Evolutionary conservation across 208 protist species (phyloP).

Genomic region (Wallacemonas sp.): DNA sequence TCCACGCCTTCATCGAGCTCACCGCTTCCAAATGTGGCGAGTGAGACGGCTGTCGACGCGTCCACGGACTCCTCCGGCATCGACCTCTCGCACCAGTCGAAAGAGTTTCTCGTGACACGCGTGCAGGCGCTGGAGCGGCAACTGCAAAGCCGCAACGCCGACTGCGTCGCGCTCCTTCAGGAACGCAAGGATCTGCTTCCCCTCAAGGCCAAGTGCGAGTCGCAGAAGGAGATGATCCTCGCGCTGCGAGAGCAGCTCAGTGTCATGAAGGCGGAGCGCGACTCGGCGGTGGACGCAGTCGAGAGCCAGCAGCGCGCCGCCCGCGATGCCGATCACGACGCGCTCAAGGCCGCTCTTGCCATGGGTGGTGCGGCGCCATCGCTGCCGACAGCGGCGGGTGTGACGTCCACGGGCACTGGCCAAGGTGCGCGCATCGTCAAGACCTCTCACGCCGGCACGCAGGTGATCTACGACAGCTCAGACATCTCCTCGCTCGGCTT

Average conservation of each 20-base stretch:
- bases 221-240: conserved; percentile 59
- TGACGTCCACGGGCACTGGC: no score
- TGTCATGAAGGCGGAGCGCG: conserved; percentile 35
- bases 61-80: no score
- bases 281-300: conserved; percentile 45
- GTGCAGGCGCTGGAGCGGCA: conserved; percentile 58
- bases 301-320: conserved; percentile 34
- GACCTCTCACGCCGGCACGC: conserved; percentile 37
- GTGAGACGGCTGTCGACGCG: no score
- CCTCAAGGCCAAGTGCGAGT: conserved; percentile 53
- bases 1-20: no score
- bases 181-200: conserved; percentile 42
- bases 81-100: conserved; percentile 41
- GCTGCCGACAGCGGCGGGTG: neutral
- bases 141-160: conserved; percentile 58
- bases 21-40: no score
- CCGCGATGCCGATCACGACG: conserved; percentile 45
- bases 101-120: conserved; percentile 54
- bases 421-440: conserved; percentile 49
- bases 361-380: conserved; percentile 18
- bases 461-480: conserved; percentile 73
- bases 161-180: conserved; percentile 53
- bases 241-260: conserved; percentile 40
- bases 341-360: conserved; percentile 17
- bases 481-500: conserved; percentile 80